Evolutionary conservation across 2,329 filamentous ascomycete genomes (phyloP), one percentile per base, ranked within the genome.

Genomic region (Ceratocystis cubensis): DNA sequence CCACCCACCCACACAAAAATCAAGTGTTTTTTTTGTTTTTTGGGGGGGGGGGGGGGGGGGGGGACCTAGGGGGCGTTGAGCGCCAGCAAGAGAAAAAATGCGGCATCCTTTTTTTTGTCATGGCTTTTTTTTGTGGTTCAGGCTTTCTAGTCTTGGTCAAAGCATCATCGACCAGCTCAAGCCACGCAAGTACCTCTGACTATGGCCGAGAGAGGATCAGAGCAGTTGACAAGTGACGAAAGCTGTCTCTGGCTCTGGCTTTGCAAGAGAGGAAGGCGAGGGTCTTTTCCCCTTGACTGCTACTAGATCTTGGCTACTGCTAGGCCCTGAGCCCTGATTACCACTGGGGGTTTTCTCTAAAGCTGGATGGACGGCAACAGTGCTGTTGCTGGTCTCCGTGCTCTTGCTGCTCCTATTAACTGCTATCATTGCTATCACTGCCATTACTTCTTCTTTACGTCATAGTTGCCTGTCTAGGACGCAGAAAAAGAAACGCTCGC

Each of bases 141-240:
- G 20, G 48, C 25, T 25, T 33, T 25, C 25, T 33, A 33, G 28
- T n/a, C 28, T 33, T 59, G 53, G 53, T 17, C 53, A 59, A 33
- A 30, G 53, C 53, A 59, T 20, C 28, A 22, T 15, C 20, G 53
- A 28, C 46, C 46, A 59, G 28, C 53, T 59, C 53, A 59, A 33
- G 53, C 53, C 53, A 59, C 17, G 25, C 53, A 33, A 37, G 33
- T 37, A 37, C 33, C 33, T 37, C 33, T 37, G 33, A 37, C 33
- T 30, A 17, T 59, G 53, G n/a, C n/a, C 53, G 28, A 17, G 13
- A 3, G 28, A 17, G 2, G 25, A 59, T 59, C 53, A 59, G 25
- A 59, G 53, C 53, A 59, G 53, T 37, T 59, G 53, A 59, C 53
- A 59, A 59, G 53, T 59, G 53, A 59, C 53, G 53, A 59, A 59